Base-by-base conservation (phyloP, 1,284 basidiomycete genomes). In the Ganoderma boninense region DNA sequence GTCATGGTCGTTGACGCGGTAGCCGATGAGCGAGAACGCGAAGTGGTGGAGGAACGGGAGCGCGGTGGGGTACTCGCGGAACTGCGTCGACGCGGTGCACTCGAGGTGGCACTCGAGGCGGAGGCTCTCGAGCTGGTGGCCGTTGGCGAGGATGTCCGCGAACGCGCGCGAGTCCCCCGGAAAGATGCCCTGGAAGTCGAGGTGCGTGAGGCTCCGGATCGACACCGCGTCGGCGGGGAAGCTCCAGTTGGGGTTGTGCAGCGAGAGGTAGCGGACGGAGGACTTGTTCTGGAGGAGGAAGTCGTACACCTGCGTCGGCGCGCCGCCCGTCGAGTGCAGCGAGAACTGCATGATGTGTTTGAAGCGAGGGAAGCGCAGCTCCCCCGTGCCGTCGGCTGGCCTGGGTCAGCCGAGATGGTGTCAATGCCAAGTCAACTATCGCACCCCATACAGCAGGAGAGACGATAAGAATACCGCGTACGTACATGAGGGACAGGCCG, bases 11-110 rank as follows among this genome's bases (percentile, higher is more conserved):
- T 81, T 78, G 20, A 85, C 81, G 42, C 86, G 81, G 69, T 86
- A 83, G 44, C 84, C 84, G 8, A 88, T 77, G 38, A 91, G 84
- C 11, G 83, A 82, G 75, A 93, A 85, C 1, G 87, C 82, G 74
- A 93, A 92, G 76, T 90, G 86, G 3, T 86, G 84, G 6, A 93
- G 84, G 81, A 91, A 89, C 10, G 89, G 90, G 0, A 93, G 80
- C 2, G 80, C 75, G 32, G 69, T 80, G 2, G 81, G 73, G 69
- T 83, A 77, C 52, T 83, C 79, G 42, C 86, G 81, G 79, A 92
- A 90, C 69, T 87, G 80, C 1, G 82, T 76, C 26, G 89, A 86
- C 1, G 85, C 80, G 18, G 81, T 73, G 74, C 85, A 84, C 71
- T 87, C 87, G 10, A 92, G 82, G 35, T 84, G 80, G 72, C 87